Evolutionary conservation across 1,284 basidiomycete species (phyloP).

Genomic region (Neonothopanus nambi): DNA sequence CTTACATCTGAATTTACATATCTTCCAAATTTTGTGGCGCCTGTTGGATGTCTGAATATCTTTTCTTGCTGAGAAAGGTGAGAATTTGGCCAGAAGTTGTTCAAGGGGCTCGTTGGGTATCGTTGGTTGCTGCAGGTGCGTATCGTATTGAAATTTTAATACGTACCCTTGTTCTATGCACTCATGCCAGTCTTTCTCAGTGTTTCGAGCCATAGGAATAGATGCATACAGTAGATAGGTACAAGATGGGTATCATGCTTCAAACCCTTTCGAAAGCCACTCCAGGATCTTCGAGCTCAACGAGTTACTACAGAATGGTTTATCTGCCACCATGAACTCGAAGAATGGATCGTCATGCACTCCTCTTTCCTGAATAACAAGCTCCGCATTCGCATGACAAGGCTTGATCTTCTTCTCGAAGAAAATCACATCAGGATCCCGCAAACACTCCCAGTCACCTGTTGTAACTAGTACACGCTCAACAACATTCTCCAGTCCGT

Average conservation of each 20-base stretch:
- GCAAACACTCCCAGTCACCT: slow-evolving; percentile 16
- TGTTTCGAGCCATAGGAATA: too few relatives aligned
- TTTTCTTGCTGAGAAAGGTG: too few relatives aligned
- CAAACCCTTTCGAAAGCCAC: slow-evolving; percentile 25
- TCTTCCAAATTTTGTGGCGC: too few relatives aligned
- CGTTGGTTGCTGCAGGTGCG: too few relatives aligned
- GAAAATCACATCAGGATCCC: slow-evolving; percentile 13
- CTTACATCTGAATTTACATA: too few relatives aligned
- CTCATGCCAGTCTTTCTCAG: too few relatives aligned
- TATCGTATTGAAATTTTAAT: too few relatives aligned
- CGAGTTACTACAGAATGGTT: slow-evolving; percentile 5
- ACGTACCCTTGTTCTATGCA: too few relatives aligned
- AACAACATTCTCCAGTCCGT: slow-evolving; percentile 9
- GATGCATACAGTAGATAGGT: too few relatives aligned
- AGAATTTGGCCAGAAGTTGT: too few relatives aligned
- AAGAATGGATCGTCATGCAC: slow-evolving; percentile 34
- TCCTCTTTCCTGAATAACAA: slow-evolving; percentile 33
- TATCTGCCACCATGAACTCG: slow-evolving; percentile 21
- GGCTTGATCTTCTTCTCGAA: slow-evolving; percentile 6
- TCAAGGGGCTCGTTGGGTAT: too few relatives aligned
- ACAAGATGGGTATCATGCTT: background rate
- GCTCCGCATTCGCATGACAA: slow-evolving; percentile 18
- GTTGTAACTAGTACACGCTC: slow-evolving; percentile 11
- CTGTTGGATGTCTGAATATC: too few relatives aligned
- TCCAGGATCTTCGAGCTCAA: slow-evolving; percentile 24